Conservation (phyloP, 2,329 filamentous ascomycete species). For the Colletotrichum scovillei region DNA sequence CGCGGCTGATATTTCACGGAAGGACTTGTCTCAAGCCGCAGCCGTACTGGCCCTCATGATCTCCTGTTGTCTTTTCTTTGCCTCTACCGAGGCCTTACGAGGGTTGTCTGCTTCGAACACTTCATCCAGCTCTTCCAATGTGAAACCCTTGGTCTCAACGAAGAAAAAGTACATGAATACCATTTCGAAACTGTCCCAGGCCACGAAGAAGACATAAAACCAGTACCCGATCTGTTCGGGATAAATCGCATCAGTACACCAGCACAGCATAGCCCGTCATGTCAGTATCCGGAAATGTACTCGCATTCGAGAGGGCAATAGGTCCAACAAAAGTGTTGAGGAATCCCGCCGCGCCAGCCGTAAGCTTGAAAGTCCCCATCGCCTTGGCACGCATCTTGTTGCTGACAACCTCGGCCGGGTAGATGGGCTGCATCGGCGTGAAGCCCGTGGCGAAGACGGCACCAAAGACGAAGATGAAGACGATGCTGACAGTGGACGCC, state of each 20-base stretch:
- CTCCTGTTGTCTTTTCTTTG: slow-evolving; percentile 48
- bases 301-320: slow-evolving; percentile 42
- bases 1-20: neutral
- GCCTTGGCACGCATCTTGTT: slow-evolving; percentile 52
- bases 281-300: slow-evolving; percentile 31
- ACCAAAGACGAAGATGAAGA: slow-evolving; percentile 53
- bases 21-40: neutral
- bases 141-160: slow-evolving; percentile 63
- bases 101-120: slow-evolving; percentile 57
- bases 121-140: slow-evolving; percentile 65
- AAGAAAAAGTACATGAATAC: slow-evolving; percentile 38
- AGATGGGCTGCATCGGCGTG: slow-evolving; percentile 51
- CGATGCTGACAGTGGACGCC: slow-evolving; percentile 48
- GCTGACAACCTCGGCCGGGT: slow-evolving; percentile 50
- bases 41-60: slow-evolving; percentile 32
- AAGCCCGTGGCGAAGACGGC: slow-evolving; percentile 47
- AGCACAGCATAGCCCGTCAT: neutral
- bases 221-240: slow-evolving; percentile 45
- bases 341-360: slow-evolving; percentile 50
- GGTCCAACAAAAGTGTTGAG: slow-evolving; percentile 47
- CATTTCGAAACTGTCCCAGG: slow-evolving; percentile 49
- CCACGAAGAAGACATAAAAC: slow-evolving; percentile 51
- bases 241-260: slow-evolving; percentile 21
- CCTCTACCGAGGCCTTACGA: slow-evolving; percentile 48
- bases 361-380: slow-evolving; percentile 47